Percentiles rank a stretch among this genome's conserved stretches.
phyloP scores from a whole-genome alignment of 1,284 basidiomycete species.

The Xerocomus minutiporus region DNA sequence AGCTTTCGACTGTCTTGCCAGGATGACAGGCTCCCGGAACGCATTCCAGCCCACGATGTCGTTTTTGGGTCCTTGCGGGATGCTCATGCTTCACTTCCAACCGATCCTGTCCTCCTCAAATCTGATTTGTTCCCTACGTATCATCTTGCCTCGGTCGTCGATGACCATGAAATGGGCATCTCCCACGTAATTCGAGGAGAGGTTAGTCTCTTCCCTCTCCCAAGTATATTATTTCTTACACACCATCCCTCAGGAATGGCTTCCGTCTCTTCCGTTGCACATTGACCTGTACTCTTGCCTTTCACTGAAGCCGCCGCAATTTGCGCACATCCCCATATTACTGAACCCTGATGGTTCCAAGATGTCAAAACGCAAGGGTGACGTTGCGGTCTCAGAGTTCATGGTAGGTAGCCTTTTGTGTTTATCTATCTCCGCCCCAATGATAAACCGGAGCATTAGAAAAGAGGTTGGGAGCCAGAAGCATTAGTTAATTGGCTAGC shows the following conservation, averaged over 20 bases:
- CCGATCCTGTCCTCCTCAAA: slow-evolving; percentile 92
- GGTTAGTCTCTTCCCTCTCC: slow-evolving; percentile 39
- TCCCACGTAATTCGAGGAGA: slow-evolving; percentile 95
- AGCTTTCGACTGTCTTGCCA: slow-evolving; percentile 24
- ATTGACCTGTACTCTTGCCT: slow-evolving; percentile 85
- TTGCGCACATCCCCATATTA: slow-evolving; percentile 89
- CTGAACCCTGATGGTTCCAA: slow-evolving; percentile 90
- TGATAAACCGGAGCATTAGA: slow-evolving; percentile 34
- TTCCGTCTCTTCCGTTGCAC: slow-evolving; percentile 91
- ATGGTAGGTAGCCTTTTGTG: slow-evolving; percentile 48
- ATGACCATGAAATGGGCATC: slow-evolving; percentile 95
- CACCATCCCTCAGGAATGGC: slow-evolving; percentile 73
- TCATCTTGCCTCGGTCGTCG: slow-evolving; percentile 93
- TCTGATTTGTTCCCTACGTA: slow-evolving; percentile 94
- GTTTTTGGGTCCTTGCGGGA: slow-evolving; percentile 77
- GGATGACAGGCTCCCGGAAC: slow-evolving; percentile 51
- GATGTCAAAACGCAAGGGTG: slow-evolving; percentile 91
- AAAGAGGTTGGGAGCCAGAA: slow-evolving; percentile 83
- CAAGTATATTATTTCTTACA: not conserved
- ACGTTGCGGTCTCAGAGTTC: slow-evolving; percentile 84
- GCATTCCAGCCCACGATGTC: slow-evolving; percentile 54
- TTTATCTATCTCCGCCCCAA: not conserved
- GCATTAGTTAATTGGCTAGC: slow-evolving; percentile 93
- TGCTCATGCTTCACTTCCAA: slow-evolving; percentile 70
- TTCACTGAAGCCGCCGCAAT: slow-evolving; percentile 68